Base-by-base conservation (phyloP, 345 rosid species). In the Erodium maritimum region DNA sequence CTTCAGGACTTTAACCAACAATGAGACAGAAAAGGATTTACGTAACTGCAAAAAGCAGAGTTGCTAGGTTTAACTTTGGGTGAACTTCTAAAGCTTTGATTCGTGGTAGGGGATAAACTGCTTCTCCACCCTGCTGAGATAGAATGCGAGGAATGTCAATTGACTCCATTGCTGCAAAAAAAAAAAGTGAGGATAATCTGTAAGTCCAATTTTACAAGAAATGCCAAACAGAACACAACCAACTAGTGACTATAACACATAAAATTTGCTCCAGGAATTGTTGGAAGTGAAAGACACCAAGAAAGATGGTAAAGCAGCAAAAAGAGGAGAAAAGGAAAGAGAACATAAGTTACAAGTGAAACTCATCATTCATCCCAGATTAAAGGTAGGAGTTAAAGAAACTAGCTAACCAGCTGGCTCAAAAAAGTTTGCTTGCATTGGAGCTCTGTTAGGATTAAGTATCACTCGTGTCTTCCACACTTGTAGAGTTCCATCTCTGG, bases 111-210 rank as follows among this genome's bases (percentile, higher is more conserved):
- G 96, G 96, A 69, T 89, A 93, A 65, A 93, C 91, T 51, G 99
- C 71, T 82, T 93, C 99, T 62, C 97, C 99, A 59, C 95, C 95
- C 77, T 89, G 91, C 70, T 89, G 95, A 63, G 91, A 89, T 62
- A 93, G 81, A 79, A 93, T 74, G 59, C 81, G 79, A 68, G 95
- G 97, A 57, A 93, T 74, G 71, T 93, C 96, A 58, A 89, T 75
- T 54, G 88, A 71, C 63, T 89, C 99, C 66, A 87, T 89, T 64
- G 91, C 99, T 89, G 85, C 67, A 81, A 59, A 57, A 20, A 70
- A 20, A 70, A 62, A 56, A 29, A 5, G 48, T 42, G 48, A 10
- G 17, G 48, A 42, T 42, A 3, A 42, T 42, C 48, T 42, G 48
- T 42, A 10, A 42, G 48, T 42, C 17, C 1, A 42, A 42, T 42